Evolutionary conservation across 257 asterid genomes (phyloP).

Genomic region (Nicotiana sylvestris): DNA sequence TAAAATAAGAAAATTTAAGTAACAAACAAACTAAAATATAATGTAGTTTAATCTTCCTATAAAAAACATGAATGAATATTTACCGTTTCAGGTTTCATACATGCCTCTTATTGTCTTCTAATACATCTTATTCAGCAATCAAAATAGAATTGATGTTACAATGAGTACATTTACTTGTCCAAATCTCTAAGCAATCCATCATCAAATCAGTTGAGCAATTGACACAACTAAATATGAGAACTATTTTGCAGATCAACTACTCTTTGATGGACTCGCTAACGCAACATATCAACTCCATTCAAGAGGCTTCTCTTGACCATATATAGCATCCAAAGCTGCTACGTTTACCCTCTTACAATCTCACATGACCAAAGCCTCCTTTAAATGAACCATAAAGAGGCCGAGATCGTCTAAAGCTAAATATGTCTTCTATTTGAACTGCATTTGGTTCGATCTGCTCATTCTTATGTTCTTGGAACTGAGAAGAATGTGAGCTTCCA

Average conservation of each 20-base stretch:
- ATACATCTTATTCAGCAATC: neutral
- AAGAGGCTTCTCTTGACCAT: neutral
- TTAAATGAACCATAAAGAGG: slow-evolving; percentile 67
- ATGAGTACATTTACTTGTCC: neutral
- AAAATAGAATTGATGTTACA: neutral
- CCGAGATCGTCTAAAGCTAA: slow-evolving; percentile 58
- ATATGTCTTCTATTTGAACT: slow-evolving; percentile 49
- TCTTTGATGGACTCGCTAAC: neutral
- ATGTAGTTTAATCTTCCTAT: neutral
- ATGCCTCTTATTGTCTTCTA: neutral
- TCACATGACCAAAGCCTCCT: slow-evolving; percentile 55
- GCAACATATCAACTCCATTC: neutral
- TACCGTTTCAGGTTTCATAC: neutral
- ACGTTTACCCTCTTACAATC: slow-evolving; percentile 27
- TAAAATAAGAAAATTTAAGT: neutral
- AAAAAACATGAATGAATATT: neutral
- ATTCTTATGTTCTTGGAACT: slow-evolving; percentile 36
- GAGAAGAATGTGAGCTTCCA: slow-evolving; percentile 58
- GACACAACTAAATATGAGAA: neutral
- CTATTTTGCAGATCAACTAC: neutral
- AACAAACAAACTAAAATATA: neutral
- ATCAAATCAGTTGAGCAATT: neutral
- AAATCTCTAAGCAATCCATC: slow-evolving; percentile 4
- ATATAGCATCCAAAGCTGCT: neutral
- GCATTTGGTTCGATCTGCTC: slow-evolving; percentile 26